Evolutionary conservation across 106 monocot genomes (phyloP), one percentile per base, ranked within the genome.

Genomic region (Platanthera zijinensis): DNA sequence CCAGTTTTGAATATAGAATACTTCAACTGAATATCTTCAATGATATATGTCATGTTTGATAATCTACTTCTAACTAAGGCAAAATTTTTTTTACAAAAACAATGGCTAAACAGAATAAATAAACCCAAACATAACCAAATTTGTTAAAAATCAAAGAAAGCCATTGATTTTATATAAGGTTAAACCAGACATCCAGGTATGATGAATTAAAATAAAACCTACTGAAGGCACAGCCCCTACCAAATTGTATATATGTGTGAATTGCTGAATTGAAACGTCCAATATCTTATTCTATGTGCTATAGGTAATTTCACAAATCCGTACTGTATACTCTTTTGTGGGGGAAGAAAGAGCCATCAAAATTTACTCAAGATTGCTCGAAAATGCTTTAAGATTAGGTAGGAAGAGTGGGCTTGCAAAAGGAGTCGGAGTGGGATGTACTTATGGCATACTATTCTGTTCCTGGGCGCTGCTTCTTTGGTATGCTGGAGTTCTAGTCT

Each of bases 391-490:
- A 22, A 81, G 77, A 52, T 22, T 85, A 8, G 85, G 88, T 4
- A 79, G 80, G 51, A 85, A 82, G 49, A 79, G 76, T 7, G 85
- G 88, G 3, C 72, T 88, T 52, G 88, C 80, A 39, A 85, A 88
- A 78, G 88, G 88, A 25, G 82, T 88, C 6, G 88, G 88, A 1
- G 77, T 88, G 14, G 88, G 88, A 5, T 79, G 77, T 52, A 88
- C 85, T 12, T 88, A 88, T 67, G 88, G 88, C 1, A 52, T 88
- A 11, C 77, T 82, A 48, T 85, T 78, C 69, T 79, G 78, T 57
- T 73, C 88, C 30, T 88, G 88, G 84, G 79, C 88, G 3, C 69
- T 88, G 13, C 78, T 85, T 10, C 76, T 88, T 67, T 88, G 88
- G 88, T 82, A 85, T 51, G 84, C 85, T 49, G 85, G 88, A 8